Evolutionary conservation across 2,329 filamentous ascomycete genomes (phyloP).

Genomic region (Penicillium polonicum): DNA sequence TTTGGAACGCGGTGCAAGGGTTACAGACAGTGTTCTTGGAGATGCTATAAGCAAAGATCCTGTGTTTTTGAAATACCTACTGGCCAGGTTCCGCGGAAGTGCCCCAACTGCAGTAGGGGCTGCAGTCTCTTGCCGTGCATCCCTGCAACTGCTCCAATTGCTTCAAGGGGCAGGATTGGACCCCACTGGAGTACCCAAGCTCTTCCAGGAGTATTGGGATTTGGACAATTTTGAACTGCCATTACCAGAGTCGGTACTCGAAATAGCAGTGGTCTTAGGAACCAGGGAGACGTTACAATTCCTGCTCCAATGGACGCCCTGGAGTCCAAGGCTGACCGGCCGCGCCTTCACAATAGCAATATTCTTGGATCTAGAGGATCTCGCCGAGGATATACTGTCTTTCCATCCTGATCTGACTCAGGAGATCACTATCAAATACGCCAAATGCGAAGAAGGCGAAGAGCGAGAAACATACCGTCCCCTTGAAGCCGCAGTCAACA

Average conservation of each 20-base stretch:
- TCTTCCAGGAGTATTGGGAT: too few species aligned
- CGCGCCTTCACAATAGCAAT: background rate
- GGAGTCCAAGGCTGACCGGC: background rate
- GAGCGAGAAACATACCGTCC: slow-evolving; percentile 2
- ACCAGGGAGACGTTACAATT: background rate
- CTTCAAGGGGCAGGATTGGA: slow-evolving; percentile 10
- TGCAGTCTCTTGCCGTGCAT: too few species aligned
- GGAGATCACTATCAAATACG: background rate
- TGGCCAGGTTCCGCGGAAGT: slow-evolving; percentile 5
- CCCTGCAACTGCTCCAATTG: background rate
- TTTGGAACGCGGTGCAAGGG: slow-evolving; percentile 8
- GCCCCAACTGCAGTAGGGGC: slow-evolving; percentile 4
- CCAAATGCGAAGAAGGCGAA: background rate
- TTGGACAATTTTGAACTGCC: background rate
- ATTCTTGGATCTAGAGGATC: background rate
- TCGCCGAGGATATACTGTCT: background rate
- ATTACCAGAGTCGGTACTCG: slow-evolving; percentile 1
- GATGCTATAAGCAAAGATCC: background rate
- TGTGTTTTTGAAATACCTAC: background rate
- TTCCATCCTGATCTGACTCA: background rate
- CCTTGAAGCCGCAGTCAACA: slow-evolving; percentile 3
- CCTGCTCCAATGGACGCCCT: background rate
- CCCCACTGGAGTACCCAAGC: slow-evolving; percentile 6
- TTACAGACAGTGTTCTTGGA: slow-evolving; percentile 9
- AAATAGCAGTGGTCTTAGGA: background rate